phyloP scores from a whole-genome alignment of 2,329 filamentous ascomycete species.

The Cladosporium austrohemisphaericum region DNA sequence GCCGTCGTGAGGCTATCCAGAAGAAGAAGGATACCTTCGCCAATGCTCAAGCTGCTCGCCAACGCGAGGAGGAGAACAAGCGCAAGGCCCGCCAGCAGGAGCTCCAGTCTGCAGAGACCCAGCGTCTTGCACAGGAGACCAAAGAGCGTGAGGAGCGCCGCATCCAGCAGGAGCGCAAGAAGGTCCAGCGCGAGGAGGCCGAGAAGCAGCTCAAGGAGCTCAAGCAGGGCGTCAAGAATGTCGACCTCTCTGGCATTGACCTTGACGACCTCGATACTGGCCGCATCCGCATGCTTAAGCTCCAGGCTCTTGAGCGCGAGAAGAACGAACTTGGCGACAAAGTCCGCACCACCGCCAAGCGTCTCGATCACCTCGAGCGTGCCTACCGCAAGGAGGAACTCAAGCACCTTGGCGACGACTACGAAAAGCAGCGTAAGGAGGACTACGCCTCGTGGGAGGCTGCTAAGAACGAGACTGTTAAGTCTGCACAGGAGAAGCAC shows the following conservation, averaged over 20 bases:
- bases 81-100: slow-evolving; percentile 84
- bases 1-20: slow-evolving; percentile 85
- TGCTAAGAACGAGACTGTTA: slow-evolving; percentile 71
- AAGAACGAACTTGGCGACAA: slow-evolving; percentile 95
- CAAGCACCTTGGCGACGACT: slow-evolving; percentile 86
- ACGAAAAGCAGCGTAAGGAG: slow-evolving; percentile 72
- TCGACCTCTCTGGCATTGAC: slow-evolving; percentile 85
- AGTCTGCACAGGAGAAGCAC: slow-evolving; percentile 82
- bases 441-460: slow-evolving; percentile 79
- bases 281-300: slow-evolving; percentile 87
- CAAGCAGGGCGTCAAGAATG: slow-evolving; percentile 78
- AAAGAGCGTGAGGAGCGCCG: slow-evolving; percentile 84
- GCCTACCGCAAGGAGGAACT: slow-evolving; percentile 93
- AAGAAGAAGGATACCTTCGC: slow-evolving; percentile 97
- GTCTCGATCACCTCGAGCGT: slow-evolving; percentile 94
- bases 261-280: slow-evolving; percentile 59
- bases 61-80: slow-evolving; percentile 86
- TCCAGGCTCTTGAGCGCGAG: slow-evolving; percentile 93
- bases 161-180: slow-evolving; percentile 79
- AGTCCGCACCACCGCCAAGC: slow-evolving; percentile 86
- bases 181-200: slow-evolving; percentile 52
- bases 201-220: slow-evolving; percentile 93
- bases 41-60: slow-evolving; percentile 78
- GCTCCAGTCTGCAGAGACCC: slow-evolving; percentile 82
- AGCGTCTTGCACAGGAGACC: slow-evolving; percentile 87